phyloP scores from a whole-genome alignment of 2,329 filamentous ascomycete species.

The Penicillium corylophilum region DNA sequence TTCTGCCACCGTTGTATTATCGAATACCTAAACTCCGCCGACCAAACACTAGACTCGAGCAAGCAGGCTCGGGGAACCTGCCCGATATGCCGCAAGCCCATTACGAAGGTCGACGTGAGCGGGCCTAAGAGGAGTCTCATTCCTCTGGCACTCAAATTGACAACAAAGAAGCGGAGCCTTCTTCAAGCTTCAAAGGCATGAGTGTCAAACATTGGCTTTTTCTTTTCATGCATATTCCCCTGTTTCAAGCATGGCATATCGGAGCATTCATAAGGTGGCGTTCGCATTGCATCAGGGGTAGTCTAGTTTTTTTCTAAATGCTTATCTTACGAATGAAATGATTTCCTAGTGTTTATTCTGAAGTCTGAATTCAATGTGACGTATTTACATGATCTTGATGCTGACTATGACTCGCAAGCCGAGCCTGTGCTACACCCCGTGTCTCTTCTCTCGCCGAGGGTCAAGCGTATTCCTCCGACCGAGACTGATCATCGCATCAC shows the following conservation, averaged over 20 bases:
- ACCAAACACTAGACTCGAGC: slow-evolving; percentile 39
- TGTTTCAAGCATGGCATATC: slow-evolving; percentile 5
- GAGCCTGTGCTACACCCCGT: neutral
- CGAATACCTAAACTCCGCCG: slow-evolving; percentile 59
- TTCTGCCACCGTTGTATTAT: slow-evolving; percentile 65
- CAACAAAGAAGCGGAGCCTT: slow-evolving; percentile 25
- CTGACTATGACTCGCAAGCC: neutral
- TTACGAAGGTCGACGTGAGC: slow-evolving; percentile 37
- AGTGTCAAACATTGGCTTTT: neutral
- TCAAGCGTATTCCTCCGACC: slow-evolving; percentile 61
- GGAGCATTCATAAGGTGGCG: slow-evolving; percentile 7
- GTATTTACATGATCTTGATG: neutral
- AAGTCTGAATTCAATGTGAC: too few relatives aligned
- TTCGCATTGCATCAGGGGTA: neutral
- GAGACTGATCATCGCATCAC: slow-evolving; percentile 52
- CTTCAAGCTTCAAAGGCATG: neutral
- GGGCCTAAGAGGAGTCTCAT: slow-evolving; percentile 39
- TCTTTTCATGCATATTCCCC: neutral
- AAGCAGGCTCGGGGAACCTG: slow-evolving; percentile 42
- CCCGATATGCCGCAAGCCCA: slow-evolving; percentile 46
- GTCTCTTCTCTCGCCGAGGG: slow-evolving; percentile 23
- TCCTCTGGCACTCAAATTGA: slow-evolving; percentile 40
- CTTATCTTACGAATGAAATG: neutral
- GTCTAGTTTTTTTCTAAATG: neutral
- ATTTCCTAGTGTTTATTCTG: neutral